A percentile compares a stretch with the other conserved stretches of the same genome.
Conservation (phyloP, 257 asterid genomes). For the Pogostemon cablin region DNA sequence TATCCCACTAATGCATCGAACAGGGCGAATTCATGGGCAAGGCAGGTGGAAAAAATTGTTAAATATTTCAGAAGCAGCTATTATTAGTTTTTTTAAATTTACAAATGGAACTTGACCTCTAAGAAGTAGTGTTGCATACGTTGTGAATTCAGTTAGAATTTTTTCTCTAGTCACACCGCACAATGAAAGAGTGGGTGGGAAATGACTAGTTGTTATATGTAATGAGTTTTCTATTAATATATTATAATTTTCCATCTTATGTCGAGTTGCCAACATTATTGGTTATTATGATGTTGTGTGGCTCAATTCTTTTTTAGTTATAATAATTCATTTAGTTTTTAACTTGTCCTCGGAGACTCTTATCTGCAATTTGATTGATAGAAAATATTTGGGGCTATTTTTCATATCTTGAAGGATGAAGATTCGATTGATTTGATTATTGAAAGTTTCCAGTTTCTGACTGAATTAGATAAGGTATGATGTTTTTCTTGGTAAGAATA, state of each 20-base stretch:
- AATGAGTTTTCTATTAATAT: neutral
- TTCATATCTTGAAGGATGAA: conserved; percentile 69
- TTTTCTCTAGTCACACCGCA: neutral
- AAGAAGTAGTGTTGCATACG: too few species aligned
- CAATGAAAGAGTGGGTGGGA: neutral
- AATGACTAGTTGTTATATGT: neutral
- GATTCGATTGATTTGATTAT: conserved; percentile 66
- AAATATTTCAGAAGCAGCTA: too few species aligned
- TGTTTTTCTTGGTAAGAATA: neutral
- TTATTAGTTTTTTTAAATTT: too few species aligned
- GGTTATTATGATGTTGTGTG: neutral
- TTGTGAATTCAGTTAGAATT: too few species aligned
- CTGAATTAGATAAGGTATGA: conserved; percentile 69
- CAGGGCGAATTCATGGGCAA: too few species aligned
- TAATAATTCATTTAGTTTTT: neutral
- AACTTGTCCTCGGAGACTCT: conserved; percentile 21
- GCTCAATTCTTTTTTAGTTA: conserved; percentile 6
- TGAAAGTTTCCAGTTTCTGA: conserved; percentile 44
- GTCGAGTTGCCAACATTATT: neutral
- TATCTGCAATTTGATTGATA: conserved; percentile 40
- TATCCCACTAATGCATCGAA: too few species aligned
- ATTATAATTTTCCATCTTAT: neutral
- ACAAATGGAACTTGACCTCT: too few species aligned
- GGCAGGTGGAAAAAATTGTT: too few species aligned
- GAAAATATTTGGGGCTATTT: conserved; percentile 83